Evolutionary conservation across 768 basidiomycete genomes (phyloP).

Genomic region (Pleurotus ostreatus): DNA sequence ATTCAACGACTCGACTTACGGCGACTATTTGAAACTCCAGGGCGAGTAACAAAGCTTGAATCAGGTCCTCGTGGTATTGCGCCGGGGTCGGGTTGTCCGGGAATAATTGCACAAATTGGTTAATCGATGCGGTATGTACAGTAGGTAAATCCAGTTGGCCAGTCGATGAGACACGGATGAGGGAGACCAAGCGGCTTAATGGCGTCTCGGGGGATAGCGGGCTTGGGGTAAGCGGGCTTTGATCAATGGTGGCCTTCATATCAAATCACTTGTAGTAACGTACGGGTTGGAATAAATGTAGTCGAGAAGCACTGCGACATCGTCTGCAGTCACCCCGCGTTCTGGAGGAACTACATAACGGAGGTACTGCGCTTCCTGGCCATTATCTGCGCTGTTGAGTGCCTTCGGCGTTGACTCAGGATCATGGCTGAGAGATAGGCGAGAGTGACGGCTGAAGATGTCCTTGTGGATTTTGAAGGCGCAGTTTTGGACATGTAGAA

Average conservation of each 20-base stretch:
- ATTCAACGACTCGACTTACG: conserved; percentile 32
- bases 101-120: conserved; percentile 41
- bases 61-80: conserved; percentile 35
- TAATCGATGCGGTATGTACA: conserved; percentile 42
- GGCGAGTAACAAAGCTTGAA: conserved; percentile 53
- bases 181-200: conserved; percentile 44
- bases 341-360: conserved; percentile 28
- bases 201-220: conserved; percentile 39
- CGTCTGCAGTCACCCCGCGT: conserved; percentile 33
- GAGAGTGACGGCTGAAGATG: conserved; percentile 51
- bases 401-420: neutral
- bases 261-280: neutral
- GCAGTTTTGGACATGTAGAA: conserved; percentile 39
- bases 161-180: conserved; percentile 56
- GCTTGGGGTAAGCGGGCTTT: conserved; percentile 24
- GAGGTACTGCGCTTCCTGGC: neutral
- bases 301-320: conserved; percentile 54
- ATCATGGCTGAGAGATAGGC: neutral
- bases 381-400: neutral
- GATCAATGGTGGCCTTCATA: too few relatives aligned
- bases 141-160: conserved; percentile 53
- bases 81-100: conserved; percentile 44
- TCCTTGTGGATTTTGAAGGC: conserved; percentile 56
- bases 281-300: conserved; percentile 68
- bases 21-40: conserved; percentile 39